phyloP scores from a whole-genome alignment of 768 basidiomycete species.

The Suillus subalutaceus region DNA sequence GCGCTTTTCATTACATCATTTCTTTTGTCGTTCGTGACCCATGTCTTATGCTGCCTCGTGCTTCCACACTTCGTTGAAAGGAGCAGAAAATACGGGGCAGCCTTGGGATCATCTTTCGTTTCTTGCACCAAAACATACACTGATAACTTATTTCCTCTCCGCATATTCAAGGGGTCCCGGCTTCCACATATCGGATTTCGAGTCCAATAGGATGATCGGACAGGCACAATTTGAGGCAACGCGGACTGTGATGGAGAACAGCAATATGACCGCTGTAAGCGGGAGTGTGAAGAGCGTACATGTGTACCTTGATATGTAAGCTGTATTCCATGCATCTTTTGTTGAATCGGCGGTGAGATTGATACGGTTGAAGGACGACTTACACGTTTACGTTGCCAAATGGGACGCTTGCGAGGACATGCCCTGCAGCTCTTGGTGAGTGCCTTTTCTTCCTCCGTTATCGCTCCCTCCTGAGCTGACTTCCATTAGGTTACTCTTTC shows the following conservation, averaged over 20 bases:
- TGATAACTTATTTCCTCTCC: slow-evolving; percentile 5
- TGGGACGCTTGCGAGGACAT: slow-evolving; percentile 69
- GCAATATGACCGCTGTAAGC: slow-evolving; percentile 44
- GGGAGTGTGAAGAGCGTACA: slow-evolving; percentile 76
- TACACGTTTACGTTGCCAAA: slow-evolving; percentile 66
- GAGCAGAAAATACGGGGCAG: not conserved
- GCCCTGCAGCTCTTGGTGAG: slow-evolving; percentile 78
- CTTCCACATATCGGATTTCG: slow-evolving; percentile 74
- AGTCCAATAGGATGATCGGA: slow-evolving; percentile 75
- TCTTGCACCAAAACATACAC: not conserved
- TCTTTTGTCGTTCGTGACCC: not conserved
- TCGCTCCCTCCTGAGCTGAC: slow-evolving; percentile 11
- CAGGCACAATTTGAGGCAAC: slow-evolving; percentile 71
- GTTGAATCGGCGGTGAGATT: not conserved
- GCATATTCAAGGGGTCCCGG: slow-evolving; percentile 63
- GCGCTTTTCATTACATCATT: not conserved
- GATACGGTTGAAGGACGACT: slow-evolving; percentile 48
- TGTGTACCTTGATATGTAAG: slow-evolving; percentile 69
- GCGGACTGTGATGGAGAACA: slow-evolving; percentile 59
- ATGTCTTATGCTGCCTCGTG: not conserved
- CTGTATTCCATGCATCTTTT: not conserved
- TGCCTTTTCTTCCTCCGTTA: slow-evolving; percentile 7
- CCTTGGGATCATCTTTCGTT: not conserved
- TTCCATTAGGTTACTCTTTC: slow-evolving; percentile 63
- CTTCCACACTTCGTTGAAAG: not conserved